A percentile compares a stretch with the other conserved stretches of the same genome.
phyloP scores from a whole-genome alignment of 768 basidiomycete genomes.

The Trametes elegans region DNA sequence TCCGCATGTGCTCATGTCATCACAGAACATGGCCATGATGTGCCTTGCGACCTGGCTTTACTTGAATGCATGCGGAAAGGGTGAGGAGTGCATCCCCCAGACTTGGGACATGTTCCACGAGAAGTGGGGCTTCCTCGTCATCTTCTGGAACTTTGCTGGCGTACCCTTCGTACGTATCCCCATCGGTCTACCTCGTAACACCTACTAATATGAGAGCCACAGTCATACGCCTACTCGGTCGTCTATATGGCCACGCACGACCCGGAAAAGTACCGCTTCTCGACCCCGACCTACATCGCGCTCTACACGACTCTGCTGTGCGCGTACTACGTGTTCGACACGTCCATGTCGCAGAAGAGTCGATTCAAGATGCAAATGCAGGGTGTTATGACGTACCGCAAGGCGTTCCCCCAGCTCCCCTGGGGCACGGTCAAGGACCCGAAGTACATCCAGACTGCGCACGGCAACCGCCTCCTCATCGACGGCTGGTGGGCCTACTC shows the following conservation, averaged over 20 bases:
- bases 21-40: slow-evolving; percentile 95
- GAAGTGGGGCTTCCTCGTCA: slow-evolving; percentile 98
- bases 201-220: not conserved
- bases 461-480: slow-evolving; percentile 90
- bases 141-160: slow-evolving; percentile 96
- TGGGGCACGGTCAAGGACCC: slow-evolving; percentile 82
- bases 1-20: not conserved
- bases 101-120: slow-evolving; percentile 99
- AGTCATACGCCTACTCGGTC: slow-evolving; percentile 91
- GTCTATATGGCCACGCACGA: slow-evolving; percentile 98
- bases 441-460: slow-evolving; percentile 87
- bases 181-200: not conserved
- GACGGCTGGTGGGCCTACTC: slow-evolving; percentile 94
- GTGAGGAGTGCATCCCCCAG: slow-evolving; percentile 92
- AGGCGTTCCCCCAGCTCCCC: slow-evolving; percentile 93
- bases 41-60: slow-evolving; percentile 95
- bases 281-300: slow-evolving; percentile 67
- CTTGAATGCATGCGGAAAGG: slow-evolving; percentile 93
- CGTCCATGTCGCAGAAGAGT: slow-evolving; percentile 94
- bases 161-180: slow-evolving; percentile 76
- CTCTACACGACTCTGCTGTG: slow-evolving; percentile 76
- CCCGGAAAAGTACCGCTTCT: slow-evolving; percentile 83
- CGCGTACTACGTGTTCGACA: slow-evolving; percentile 92
- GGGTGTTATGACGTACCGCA: slow-evolving; percentile 80
- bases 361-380: slow-evolving; percentile 97